Base-by-base conservation (phyloP, 805 yeast species). In the Yarrowia sp. region DNA sequence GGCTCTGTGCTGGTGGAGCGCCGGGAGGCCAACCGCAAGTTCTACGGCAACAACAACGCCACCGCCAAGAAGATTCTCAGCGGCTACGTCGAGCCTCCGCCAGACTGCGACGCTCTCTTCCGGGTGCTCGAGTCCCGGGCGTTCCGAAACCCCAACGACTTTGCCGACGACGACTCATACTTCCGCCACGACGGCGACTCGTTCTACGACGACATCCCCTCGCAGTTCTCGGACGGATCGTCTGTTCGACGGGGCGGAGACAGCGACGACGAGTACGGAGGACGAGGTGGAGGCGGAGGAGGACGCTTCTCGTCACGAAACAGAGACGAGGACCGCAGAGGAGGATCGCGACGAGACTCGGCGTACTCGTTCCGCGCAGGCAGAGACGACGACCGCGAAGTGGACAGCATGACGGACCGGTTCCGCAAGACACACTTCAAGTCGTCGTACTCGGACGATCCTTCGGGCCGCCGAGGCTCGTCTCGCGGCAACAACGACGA, bases 1-100 rank as follows among this genome's bases (percentile, higher is more conserved):
- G 99, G 99, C 29, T 91, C 97, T 1, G 96, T 93, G 14, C 84
- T 94, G 63, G 80, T 94, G n/a, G 99, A 94, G 76, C 87, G 99
- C 78, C 84, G 98, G 76, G 98, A 94, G 69, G 97, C 98, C 25
- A 93, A 93, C 75, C 81, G 97, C 70, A 93, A 93, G 76, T 93
- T 93, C 71, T 93, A 93, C 72, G 98, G 99, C 36, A 81, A 80
- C 68, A 29, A n/a, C 46, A 84, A 81, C 66, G 88, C 96, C 73
- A 91, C 94, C 64, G 96, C 97, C n/a, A 84, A 89, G 73, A 80
- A 80, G 71, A 88, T 93, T 69, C 79, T 93, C 60, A 77, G 86
- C 6, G 99, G 99, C 38, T 82, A 87, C 66, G 89, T 93, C n/a
- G 93, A 90, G 51, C 83, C 97, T 3, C 98, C 98, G 2, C 90